Percentiles rank a stretch among this genome's conserved stretches.
These are phyloP conservation scores for Melanopsichium pennsylvanicum DNA, from an alignment of 1,284 basidiomycete genomes.

Conservation along the genomic window DNA sequence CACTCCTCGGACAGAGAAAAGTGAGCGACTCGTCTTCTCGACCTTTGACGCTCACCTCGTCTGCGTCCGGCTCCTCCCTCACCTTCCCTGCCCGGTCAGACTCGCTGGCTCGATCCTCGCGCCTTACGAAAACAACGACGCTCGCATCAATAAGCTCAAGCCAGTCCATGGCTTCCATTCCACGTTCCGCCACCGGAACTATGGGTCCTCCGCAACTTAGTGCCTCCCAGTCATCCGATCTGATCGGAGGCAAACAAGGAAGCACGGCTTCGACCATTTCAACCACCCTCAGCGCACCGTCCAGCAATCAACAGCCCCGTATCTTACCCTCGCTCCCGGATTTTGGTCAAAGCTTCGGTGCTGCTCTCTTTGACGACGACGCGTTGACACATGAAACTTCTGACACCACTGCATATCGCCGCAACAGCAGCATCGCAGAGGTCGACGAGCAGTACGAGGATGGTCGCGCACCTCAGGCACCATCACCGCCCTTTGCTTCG, in stretches of 20 bases:
- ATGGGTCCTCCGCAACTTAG: conserved; percentile 37
- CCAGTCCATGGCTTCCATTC: conserved; percentile 24
- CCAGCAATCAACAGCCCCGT: neutral
- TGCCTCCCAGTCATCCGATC: conserved; percentile 22
- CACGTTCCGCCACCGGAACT: conserved; percentile 27
- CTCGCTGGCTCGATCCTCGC: conserved; percentile 21
- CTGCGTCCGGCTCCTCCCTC: conserved; percentile 32
- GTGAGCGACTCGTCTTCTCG: conserved; percentile 32
- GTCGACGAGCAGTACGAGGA: conserved; percentile 24
- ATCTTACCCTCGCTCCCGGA: conserved; percentile 42
- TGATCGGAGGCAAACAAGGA: conserved; percentile 2
- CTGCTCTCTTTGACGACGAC: conserved; percentile 27
- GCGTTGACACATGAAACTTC: neutral
- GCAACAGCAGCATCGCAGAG: conserved; percentile 29
- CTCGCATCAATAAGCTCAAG: conserved; percentile 17
- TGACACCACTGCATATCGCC: conserved; percentile 4
- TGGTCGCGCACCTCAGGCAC: conserved; percentile 17
- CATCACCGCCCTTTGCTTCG: conserved; percentile 19
- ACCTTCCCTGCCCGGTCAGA: conserved; percentile 35
- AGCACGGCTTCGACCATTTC: neutral
- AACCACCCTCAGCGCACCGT: neutral
- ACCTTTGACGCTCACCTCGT: conserved; percentile 17
- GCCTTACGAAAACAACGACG: conserved; percentile 10
- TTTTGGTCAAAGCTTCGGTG: conserved; percentile 38
- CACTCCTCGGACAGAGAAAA: conserved; percentile 42